Base-by-base conservation (phyloP, 805 yeast species). In the Sugiyamaella americana region DNA sequence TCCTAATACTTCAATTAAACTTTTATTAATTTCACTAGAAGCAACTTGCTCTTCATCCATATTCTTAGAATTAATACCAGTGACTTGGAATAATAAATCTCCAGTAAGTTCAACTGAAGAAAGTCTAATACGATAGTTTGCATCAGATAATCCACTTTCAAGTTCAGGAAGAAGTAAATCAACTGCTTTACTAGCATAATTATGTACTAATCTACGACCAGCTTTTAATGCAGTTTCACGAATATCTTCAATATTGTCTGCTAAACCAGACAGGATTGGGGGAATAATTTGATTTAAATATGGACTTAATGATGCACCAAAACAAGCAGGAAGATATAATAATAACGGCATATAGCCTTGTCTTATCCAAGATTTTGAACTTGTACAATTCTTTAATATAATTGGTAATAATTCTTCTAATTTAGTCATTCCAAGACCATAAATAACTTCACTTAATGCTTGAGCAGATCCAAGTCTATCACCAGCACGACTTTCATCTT, bases 401-500 rank as follows among this genome's bases (percentile, higher is more conserved):
- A 72, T 65, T 32, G 99, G 98, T 50, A 93, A 69, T 59, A 89
- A 66, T 60, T 88, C 97, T 56, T 93, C 98, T 61, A 93, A 74
- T 59, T 88, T 88, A 52, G 79, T 66, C 41, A 87, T 66, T 57
- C 99, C 98, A 45, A 93, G 75, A 53, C 98, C 98, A 58, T 87
- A 82, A 46, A 88, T 77, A 52, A 93, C 95, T 67, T 93, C 99
- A 16, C 96, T 79, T 47, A 93, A 75, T 1, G 96, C 98, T 70
- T 93, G 98, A 0, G 98, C 98, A 43, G 96, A 84, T 49, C 99
- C 99, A 50, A 93, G 75, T 54, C 96, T 79, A 62, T 93, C 98
- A 51, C 97, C 97, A 5, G 87, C 76, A 59, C 79, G 82, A 13
- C 73, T 51, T 51, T 82, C 87, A 61, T 89, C 96, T 58, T 80